A percentile compares a stretch with the other conserved stretches of the same genome.
These are phyloP conservation scores for Erysiphe pulchra DNA, from an alignment of 2,329 filamentous ascomycete species.

Conservation along the genomic window DNA sequence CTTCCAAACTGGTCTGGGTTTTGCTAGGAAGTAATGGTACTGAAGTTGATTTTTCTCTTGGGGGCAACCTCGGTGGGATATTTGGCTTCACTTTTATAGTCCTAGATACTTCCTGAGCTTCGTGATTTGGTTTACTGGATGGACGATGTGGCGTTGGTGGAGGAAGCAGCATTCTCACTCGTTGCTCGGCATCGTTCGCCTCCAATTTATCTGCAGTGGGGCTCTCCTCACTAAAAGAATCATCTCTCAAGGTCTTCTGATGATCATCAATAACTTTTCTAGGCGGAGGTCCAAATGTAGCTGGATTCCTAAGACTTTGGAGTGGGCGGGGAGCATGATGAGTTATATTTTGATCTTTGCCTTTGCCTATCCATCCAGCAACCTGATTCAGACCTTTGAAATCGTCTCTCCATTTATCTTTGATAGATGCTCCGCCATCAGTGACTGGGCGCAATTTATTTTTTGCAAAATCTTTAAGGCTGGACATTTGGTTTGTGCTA, in stretches of 20 bases:
- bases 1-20: neutral
- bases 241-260: conserved; percentile 11
- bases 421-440: conserved; percentile 19
- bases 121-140: conserved; percentile 33
- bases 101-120: conserved; percentile 27
- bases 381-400: conserved; percentile 14
- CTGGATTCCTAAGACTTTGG: conserved; percentile 33
- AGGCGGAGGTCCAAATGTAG: conserved; percentile 39
- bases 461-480: conserved; percentile 21
- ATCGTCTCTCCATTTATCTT: conserved; percentile 24
- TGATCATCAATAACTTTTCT: conserved; percentile 18
- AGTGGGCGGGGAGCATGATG: conserved; percentile 21
- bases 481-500: conserved; percentile 15
- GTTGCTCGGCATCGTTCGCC: conserved; percentile 11
- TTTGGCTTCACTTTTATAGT: conserved; percentile 10
- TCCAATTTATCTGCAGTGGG: conserved; percentile 11
- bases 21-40: too few relatives aligned
- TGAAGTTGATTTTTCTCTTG: conserved; percentile 14
- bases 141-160: conserved; percentile 33
- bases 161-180: conserved; percentile 6
- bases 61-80: conserved; percentile 34
- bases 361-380: conserved; percentile 14
- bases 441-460: conserved; percentile 27
- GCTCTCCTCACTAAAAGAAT: conserved; percentile 5
- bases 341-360: conserved; percentile 6